phyloP scores from a whole-genome alignment of 768 basidiomycete species.

The Atractiella rhizophila region DNA sequence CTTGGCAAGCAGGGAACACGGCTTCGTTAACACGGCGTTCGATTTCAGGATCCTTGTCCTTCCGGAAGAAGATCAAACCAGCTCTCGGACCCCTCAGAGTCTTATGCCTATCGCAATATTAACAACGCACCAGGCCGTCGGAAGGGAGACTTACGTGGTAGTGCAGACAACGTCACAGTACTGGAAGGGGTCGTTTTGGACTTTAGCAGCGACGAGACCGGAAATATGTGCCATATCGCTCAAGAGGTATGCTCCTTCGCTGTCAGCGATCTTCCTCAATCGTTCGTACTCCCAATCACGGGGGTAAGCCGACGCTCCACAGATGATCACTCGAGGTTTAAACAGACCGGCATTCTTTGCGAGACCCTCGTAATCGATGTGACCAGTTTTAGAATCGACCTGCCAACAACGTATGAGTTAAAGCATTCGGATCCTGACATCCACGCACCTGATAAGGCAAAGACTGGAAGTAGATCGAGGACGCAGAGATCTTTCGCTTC shows the following conservation, averaged over 20 bases:
- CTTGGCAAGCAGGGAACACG: constrained; percentile 98
- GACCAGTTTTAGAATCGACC: constrained; percentile 55
- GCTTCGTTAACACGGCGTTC: constrained; percentile 95
- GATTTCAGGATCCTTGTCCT: constrained; percentile 65
- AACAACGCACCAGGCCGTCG: neutral
- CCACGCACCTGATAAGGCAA: constrained; percentile 61
- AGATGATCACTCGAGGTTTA: constrained; percentile 85
- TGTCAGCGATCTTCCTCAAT: constrained; percentile 54
- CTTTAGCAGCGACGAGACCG: constrained; percentile 75
- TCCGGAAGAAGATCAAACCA: constrained; percentile 94
- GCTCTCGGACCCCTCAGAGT: constrained; percentile 94
- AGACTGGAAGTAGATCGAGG: constrained; percentile 99
- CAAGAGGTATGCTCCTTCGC: constrained; percentile 21
- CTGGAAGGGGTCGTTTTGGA: constrained; percentile 73
- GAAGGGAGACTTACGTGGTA: constrained; percentile 41
- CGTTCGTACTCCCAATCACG: constrained; percentile 87
- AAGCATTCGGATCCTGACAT: too few species aligned
- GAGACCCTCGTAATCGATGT: constrained; percentile 66
- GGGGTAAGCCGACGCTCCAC: constrained; percentile 95
- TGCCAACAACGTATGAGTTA: too few species aligned
- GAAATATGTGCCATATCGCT: constrained; percentile 94
- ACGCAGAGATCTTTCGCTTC: constrained; percentile 99
- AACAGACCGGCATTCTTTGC: constrained; percentile 69
- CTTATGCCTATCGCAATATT: constrained; percentile 42
- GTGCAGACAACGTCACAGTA: constrained; percentile 95